Base-by-base conservation (phyloP, 176 grass and related monocot genomes). In the Areca catechu region DNA sequence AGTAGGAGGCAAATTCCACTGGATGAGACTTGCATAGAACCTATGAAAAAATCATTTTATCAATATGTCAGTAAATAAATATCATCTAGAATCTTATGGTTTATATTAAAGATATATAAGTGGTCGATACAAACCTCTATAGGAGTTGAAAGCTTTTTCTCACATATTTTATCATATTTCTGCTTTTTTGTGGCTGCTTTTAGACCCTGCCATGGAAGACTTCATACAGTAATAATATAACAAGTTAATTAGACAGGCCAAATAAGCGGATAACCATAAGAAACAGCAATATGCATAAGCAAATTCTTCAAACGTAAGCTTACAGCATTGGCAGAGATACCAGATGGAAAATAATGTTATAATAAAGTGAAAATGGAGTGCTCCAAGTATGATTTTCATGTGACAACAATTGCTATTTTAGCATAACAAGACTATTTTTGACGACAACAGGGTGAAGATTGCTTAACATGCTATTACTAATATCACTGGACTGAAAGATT, bases 121-220 rank as follows among this genome's bases (percentile, higher is more conserved):
- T 52, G 47, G 21, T 60, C 22, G 75, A 17, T 62, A 58, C 56
- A 24, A 50, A 88, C 85, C 79, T 83, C 85, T 49, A 88, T 83
- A 19, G 85, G 76, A 53, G 85, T 83, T 50, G 85, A 79, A 73
- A 88, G 67, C 43, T 88, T 88, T 55, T 76, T 88, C 63, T 88
- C 80, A 65, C 85, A 79, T 79, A 88, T 88, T 71, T 88, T 88
- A 9, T 88, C 85, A 66, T 88, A 88, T 57, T 88, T 88, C 55
- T 88, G 79, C 74, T 88, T 88, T 63, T 88, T 88, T 43, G 84
- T 88, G 29, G 79, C 79, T 60, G 84, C 84, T 82, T 88, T 88
- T 20, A 88, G 75, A 50, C 84, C 84, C 61, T 82, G 84, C 84
- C 84, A 88, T 58, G 84, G 84, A 76, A 88, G 84, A 76, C 85